Evolutionary conservation across 345 rosid genomes (phyloP).

Genomic region (Citrus glauca): DNA sequence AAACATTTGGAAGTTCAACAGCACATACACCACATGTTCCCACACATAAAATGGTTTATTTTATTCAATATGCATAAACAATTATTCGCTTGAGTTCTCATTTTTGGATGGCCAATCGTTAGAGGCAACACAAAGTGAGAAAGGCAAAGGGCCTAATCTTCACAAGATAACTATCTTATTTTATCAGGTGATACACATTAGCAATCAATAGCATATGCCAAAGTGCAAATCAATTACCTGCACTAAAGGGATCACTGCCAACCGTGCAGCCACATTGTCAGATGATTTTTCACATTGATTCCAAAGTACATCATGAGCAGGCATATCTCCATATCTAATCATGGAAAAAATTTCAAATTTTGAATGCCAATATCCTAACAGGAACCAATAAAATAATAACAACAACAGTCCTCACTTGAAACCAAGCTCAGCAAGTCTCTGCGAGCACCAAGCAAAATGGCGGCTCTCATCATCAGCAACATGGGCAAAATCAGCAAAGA

Average conservation of each 20-base stretch:
- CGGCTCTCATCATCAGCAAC: conserved; percentile 99
- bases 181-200: neutral
- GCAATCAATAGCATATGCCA: neutral
- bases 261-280: conserved; percentile 75
- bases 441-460: conserved; percentile 92
- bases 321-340: conserved; percentile 87
- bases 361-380: neutral
- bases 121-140: neutral
- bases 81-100: neutral
- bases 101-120: neutral
- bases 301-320: conserved; percentile 91
- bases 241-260: conserved; percentile 75
- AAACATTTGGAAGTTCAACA: neutral
- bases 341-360: neutral
- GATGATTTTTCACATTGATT: conserved; percentile 83
- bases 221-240: conserved; percentile 39
- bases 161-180: neutral
- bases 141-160: neutral
- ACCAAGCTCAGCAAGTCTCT: conserved; percentile 85
- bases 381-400: neutral
- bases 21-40: neutral
- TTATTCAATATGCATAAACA: neutral
- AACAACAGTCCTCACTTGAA: conserved; percentile 49
- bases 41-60: neutral
- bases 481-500: conserved; percentile 90